These are phyloP conservation scores for Kwoniella dendrophila DNA, from an alignment of 768 basidiomycete genomes.

Conservation along the genomic window DNA sequence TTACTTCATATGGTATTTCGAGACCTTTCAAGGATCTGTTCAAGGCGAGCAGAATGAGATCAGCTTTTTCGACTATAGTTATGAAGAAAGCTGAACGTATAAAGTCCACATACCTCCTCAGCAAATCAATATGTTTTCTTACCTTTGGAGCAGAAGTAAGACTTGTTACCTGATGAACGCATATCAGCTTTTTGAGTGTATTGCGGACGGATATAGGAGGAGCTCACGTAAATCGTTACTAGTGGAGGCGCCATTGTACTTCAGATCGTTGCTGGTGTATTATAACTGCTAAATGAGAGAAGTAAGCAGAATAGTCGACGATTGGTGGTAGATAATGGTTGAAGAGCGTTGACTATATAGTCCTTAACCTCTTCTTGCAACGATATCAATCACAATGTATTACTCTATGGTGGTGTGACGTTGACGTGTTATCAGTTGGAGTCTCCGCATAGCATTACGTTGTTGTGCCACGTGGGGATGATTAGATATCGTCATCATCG, in stretches of 20 bases:
- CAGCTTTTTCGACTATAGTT: not conserved
- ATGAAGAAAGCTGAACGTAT: not conserved
- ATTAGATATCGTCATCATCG: too few species aligned
- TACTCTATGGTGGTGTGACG: too few species aligned
- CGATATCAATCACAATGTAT: too few species aligned
- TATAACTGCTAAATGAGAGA: not conserved
- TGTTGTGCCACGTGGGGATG: not conserved
- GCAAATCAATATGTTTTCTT: slow-evolving; percentile 42
- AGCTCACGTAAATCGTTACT: slow-evolving; percentile 51
- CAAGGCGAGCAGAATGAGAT: not conserved
- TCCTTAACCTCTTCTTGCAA: too few species aligned
- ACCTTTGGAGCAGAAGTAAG: slow-evolving; percentile 49
- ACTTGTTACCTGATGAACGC: slow-evolving; percentile 45
- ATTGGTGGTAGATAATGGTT: too few species aligned
- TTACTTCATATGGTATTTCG: slow-evolving; percentile 47
- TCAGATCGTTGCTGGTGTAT: not conserved
- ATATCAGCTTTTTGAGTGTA: not conserved
- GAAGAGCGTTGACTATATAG: too few species aligned
- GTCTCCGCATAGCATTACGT: slow-evolving; percentile 2
- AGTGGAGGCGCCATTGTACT: slow-evolving; percentile 46
- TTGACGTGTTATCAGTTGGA: not conserved
- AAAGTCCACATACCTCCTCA: slow-evolving; percentile 34
- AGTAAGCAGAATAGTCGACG: too few species aligned
- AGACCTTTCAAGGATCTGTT: slow-evolving; percentile 40
- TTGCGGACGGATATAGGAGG: too few species aligned